Conservation (phyloP, 2,329 filamentous ascomycete species). For the Scopulariopsis brevicaulis region DNA sequence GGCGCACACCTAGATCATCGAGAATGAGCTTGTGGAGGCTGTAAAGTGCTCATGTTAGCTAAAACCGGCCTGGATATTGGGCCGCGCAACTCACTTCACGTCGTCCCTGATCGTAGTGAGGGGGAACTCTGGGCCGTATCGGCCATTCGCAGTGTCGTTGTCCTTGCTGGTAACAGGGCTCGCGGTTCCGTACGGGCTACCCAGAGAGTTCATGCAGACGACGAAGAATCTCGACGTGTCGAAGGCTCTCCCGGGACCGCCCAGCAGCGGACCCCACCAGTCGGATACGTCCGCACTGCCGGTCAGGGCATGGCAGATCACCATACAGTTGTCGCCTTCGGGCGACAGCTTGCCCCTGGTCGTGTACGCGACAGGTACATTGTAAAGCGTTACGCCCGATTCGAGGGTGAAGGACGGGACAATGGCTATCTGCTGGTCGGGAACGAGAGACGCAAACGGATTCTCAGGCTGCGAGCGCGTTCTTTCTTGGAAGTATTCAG, state of each 20-base stretch:
- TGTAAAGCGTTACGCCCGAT: slow-evolving; percentile 72
- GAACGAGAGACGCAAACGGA: slow-evolving; percentile 76
- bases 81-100: slow-evolving; percentile 62
- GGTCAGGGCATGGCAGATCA: slow-evolving; percentile 75
- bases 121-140: slow-evolving; percentile 92
- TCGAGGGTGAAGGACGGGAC: slow-evolving; percentile 88
- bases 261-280: slow-evolving; percentile 80
- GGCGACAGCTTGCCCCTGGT: slow-evolving; percentile 50
- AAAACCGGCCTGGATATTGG: not conserved
- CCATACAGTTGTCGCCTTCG: slow-evolving; percentile 55
- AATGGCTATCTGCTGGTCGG: slow-evolving; percentile 76
- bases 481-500: slow-evolving; percentile 60
- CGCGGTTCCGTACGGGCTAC: slow-evolving; percentile 78
- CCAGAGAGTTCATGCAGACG: slow-evolving; percentile 75
- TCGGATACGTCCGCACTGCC: slow-evolving; percentile 76
- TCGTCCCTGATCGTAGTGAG: slow-evolving; percentile 92
- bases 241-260: slow-evolving; percentile 67
- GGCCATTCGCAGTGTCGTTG: slow-evolving; percentile 59
- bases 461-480: slow-evolving; percentile 71
- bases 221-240: slow-evolving; percentile 77
- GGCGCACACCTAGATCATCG: slow-evolving; percentile 68
- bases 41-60: not conserved
- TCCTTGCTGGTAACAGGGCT: slow-evolving; percentile 83
- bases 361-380: slow-evolving; percentile 62
- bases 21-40: slow-evolving; percentile 71